Percentiles rank a stretch among this genome's conserved stretches.
Evolutionary conservation across 2,329 filamentous ascomycete genomes (phyloP).

Genomic region (Penicillium frequentans): DNA sequence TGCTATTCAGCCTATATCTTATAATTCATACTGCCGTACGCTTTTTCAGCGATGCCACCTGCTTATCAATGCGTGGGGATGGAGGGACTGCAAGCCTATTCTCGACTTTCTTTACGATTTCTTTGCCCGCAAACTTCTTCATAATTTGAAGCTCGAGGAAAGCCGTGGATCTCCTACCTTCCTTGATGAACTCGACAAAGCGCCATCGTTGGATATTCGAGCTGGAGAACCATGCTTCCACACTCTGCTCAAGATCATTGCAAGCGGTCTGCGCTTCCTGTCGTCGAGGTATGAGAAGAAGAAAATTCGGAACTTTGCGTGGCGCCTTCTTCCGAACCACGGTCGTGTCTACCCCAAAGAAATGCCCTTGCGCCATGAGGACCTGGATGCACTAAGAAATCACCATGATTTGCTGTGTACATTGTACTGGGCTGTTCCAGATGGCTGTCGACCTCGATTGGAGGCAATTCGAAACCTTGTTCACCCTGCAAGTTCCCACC

Average conservation of each 20-base stretch:
- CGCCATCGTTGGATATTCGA: constrained; percentile 46
- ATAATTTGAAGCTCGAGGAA: constrained; percentile 54
- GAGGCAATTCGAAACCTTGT: constrained; percentile 56
- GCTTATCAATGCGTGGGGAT: constrained; percentile 57
- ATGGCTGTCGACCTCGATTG: constrained; percentile 53
- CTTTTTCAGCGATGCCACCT: constrained; percentile 54
- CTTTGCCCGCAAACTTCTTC: constrained; percentile 56
- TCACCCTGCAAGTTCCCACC: constrained; percentile 57
- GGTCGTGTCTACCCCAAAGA: constrained; percentile 62
- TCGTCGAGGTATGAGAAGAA: constrained; percentile 49
- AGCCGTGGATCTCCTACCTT: constrained; percentile 54
- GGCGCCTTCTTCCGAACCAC: constrained; percentile 61
- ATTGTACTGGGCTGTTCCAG: constrained; percentile 59
- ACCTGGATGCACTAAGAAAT: constrained; percentile 59
- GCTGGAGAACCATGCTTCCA: constrained; percentile 57
- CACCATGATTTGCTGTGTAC: constrained; percentile 63
- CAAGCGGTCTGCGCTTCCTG: constrained; percentile 51
- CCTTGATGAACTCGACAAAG: constrained; percentile 50
- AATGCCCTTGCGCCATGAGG: constrained; percentile 51
- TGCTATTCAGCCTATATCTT: constrained; percentile 40
- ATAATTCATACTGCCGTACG: constrained; percentile 57
- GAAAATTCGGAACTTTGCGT: constrained; percentile 57
- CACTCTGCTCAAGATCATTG: constrained; percentile 59
- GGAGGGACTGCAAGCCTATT: constrained; percentile 56
- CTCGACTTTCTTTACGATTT: constrained; percentile 60